Evolutionary conservation across 495 filamentous ascomycete species (phyloP).

Genomic region (Tricharina praecox): DNA sequence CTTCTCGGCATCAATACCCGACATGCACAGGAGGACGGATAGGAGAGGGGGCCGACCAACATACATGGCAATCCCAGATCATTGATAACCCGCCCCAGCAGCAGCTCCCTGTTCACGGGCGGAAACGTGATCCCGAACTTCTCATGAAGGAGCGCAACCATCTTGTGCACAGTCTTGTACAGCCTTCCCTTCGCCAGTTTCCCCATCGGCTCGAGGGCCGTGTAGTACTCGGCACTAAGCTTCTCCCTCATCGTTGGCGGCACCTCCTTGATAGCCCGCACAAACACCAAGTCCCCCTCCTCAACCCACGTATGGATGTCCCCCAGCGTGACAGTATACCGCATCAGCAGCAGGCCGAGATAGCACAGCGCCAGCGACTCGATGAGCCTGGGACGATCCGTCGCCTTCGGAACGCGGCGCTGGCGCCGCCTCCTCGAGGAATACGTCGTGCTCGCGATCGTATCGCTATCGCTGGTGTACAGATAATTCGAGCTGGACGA

Average conservation of each 20-base stretch:
- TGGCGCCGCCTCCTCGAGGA: slow-evolving; percentile 10
- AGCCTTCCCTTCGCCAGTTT: slow-evolving; percentile 37
- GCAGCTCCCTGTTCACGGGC: slow-evolving; percentile 45
- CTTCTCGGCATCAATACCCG: too few species aligned
- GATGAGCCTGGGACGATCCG: slow-evolving; percentile 38
- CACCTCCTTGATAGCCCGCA: slow-evolving; percentile 33
- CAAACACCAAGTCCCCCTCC: slow-evolving; percentile 26
- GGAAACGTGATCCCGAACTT: slow-evolving; percentile 59
- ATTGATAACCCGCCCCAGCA: slow-evolving; percentile 53
- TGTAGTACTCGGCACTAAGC: slow-evolving; percentile 42
- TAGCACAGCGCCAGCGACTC: slow-evolving; percentile 53
- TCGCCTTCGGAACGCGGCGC: slow-evolving; percentile 18
- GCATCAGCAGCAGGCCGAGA: slow-evolving; percentile 44
- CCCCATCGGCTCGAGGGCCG: slow-evolving; percentile 35
- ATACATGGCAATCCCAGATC: slow-evolving; percentile 63
- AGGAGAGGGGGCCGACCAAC: slow-evolving; percentile 13
- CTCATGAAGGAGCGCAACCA: slow-evolving; percentile 44
- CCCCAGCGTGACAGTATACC: slow-evolving; percentile 43
- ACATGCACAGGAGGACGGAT: too few species aligned
- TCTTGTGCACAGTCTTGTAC: slow-evolving; percentile 42
- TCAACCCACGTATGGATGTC: slow-evolving; percentile 42
- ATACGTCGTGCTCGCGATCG: slow-evolving; percentile 11
- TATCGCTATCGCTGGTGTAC: slow-evolving; percentile 20
- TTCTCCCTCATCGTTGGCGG: slow-evolving; percentile 49
- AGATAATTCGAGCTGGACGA: slow-evolving; percentile 17